A percentile compares a stretch with the other conserved stretches of the same genome.
These are phyloP conservation scores for Hirsutella minnesotensis DNA, from an alignment of 2,329 filamentous ascomycete genomes.

Conservation along the genomic window DNA sequence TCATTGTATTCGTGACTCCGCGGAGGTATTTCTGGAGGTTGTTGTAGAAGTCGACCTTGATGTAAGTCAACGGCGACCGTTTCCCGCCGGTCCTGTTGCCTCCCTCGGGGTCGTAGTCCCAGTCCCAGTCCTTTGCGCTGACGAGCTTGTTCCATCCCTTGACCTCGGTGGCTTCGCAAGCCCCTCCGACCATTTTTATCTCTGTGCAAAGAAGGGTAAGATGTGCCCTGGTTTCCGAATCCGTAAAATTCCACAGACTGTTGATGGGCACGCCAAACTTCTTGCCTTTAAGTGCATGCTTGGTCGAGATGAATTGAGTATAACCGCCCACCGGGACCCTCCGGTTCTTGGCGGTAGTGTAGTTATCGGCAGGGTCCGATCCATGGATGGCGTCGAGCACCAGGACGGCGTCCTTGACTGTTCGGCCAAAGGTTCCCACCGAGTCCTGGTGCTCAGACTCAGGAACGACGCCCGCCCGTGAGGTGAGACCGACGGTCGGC, in stretches of 20 bases:
- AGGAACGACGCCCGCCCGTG: conserved; percentile 51
- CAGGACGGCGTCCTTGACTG: conserved; percentile 55
- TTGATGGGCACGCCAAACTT: too few relatives aligned
- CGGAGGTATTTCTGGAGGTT: conserved; percentile 50
- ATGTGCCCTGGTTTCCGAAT: conserved; percentile 29
- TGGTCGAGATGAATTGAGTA: conserved; percentile 41
- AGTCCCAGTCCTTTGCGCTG: conserved; percentile 59
- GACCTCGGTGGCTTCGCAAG: conserved; percentile 41
- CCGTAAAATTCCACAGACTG: too few relatives aligned
- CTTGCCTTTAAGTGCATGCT: conserved; percentile 19
- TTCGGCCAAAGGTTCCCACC: conserved; percentile 55
- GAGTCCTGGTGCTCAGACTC: conserved; percentile 57
- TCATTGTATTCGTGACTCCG: conserved; percentile 47
- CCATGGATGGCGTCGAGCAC: conserved; percentile 59
- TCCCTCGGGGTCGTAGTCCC: conserved; percentile 25
- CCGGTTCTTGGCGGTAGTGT: conserved; percentile 55
- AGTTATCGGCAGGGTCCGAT: conserved; percentile 50
- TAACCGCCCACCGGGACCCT: conserved; percentile 43
- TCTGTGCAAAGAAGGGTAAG: conserved; percentile 42
- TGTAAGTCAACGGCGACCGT: conserved; percentile 60
- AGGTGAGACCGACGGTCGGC: conserved; percentile 63
- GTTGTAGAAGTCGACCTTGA: conserved; percentile 60
- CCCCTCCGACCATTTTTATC: conserved; percentile 59
- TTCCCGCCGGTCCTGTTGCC: conserved; percentile 49
- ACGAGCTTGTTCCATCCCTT: conserved; percentile 50